Evolutionary conservation across 768 basidiomycete species (phyloP).

Genomic region (Naganishia onofrii): DNA sequence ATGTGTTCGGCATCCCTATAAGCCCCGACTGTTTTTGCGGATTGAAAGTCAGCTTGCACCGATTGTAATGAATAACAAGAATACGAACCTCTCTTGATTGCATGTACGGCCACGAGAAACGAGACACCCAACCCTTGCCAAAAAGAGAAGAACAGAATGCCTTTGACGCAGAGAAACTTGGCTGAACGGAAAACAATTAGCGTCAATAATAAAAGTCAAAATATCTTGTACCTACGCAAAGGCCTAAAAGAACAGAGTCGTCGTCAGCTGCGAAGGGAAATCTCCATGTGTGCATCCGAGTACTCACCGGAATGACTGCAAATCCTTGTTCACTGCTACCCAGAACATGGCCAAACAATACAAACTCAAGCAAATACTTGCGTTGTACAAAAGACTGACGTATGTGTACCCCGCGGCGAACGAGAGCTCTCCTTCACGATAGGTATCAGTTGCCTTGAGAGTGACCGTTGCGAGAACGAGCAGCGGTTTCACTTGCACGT

Average conservation of each 20-base stretch:
- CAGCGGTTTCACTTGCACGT: slow-evolving; percentile 92
- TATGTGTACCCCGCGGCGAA: slow-evolving; percentile 87
- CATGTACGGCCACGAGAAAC: slow-evolving; percentile 76
- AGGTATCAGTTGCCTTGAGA: slow-evolving; percentile 80
- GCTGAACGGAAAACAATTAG: slow-evolving; percentile 54
- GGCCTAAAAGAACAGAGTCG: slow-evolving; percentile 34
- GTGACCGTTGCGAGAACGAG: slow-evolving; percentile 79
- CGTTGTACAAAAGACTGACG: slow-evolving; percentile 67
- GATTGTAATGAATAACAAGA: neutral
- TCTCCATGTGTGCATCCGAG: neutral
- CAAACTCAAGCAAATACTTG: slow-evolving; percentile 52
- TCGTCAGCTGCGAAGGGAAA: neutral
- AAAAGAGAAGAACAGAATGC: slow-evolving; percentile 96
- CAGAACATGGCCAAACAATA: slow-evolving; percentile 92
- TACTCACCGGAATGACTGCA: slow-evolving; percentile 79
- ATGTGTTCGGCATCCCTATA: slow-evolving; percentile 86
- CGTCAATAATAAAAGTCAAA: neutral
- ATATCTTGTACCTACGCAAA: slow-evolving; percentile 42
- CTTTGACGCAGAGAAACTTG: slow-evolving; percentile 98
- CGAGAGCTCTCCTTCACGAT: slow-evolving; percentile 82
- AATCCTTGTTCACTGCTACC: slow-evolving; percentile 83
- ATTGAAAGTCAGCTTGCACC: neutral
- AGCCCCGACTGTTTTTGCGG: slow-evolving; percentile 61
- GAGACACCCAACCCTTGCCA: slow-evolving; percentile 91
- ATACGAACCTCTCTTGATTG: slow-evolving; percentile 61